Evolutionary conservation across 2,329 filamentous ascomycete species (phyloP).

Genomic region (Ophiostoma australiae): DNA sequence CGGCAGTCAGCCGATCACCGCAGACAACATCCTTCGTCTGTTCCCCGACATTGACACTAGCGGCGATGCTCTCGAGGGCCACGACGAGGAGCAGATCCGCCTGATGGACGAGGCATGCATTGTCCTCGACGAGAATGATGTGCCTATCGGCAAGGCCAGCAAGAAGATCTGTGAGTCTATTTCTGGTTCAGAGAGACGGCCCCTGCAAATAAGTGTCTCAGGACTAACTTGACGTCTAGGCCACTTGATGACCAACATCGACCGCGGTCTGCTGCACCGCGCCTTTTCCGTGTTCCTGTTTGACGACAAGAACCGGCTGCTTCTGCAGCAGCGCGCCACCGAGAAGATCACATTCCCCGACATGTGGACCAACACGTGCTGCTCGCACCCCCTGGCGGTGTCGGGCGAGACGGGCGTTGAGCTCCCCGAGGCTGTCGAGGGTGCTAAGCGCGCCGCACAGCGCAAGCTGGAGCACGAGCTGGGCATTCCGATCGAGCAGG

Average conservation of each 20-base stretch:
- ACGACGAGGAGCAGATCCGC: constrained; percentile 95
- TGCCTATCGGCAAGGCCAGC: constrained; percentile 90
- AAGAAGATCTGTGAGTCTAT: constrained; percentile 83
- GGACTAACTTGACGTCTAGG: constrained; percentile 46
- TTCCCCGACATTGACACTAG: constrained; percentile 78
- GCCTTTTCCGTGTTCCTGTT: constrained; percentile 98
- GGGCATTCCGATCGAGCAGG: constrained; percentile 82
- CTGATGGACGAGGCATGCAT: constrained; percentile 99
- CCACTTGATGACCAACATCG: constrained; percentile 98
- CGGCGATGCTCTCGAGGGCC: constrained; percentile 74
- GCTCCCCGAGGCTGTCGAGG: constrained; percentile 71
- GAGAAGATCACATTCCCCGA: constrained; percentile 99
- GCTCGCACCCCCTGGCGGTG: constrained; percentile 90
- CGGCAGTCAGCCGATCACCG: constrained; percentile 63
- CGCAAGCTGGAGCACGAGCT: constrained; percentile 93
- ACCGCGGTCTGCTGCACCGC: constrained; percentile 90
- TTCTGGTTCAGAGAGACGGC: no score
- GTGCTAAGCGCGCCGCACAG: constrained; percentile 86
- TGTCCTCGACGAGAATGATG: constrained; percentile 85
- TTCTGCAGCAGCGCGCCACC: constrained; percentile 88
- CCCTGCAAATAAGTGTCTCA: not conserved
- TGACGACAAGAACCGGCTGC: constrained; percentile 83
- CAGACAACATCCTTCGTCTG: constrained; percentile 76
- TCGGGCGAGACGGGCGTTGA: constrained; percentile 84
- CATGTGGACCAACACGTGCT: constrained; percentile 99